A percentile compares a stretch with the other conserved stretches of the same genome.
These are phyloP conservation scores for Aspergillus fructus DNA, from an alignment of 2,329 filamentous ascomycete genomes.

Conservation along the genomic window DNA sequence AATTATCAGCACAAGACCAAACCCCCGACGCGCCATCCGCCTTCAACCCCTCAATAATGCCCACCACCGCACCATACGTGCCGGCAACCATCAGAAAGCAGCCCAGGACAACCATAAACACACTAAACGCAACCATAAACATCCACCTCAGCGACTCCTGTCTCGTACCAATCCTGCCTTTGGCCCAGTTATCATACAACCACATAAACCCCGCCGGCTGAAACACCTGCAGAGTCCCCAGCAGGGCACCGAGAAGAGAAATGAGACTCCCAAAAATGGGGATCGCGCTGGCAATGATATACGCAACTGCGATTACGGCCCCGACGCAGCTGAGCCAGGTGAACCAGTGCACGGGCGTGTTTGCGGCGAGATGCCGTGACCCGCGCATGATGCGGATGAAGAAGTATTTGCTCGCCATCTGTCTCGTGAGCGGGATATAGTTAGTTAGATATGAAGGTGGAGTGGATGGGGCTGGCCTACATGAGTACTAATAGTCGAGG, in stretches of 20 bases:
- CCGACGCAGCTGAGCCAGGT: slow-evolving; percentile 25
- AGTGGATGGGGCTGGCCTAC: slow-evolving; percentile 17
- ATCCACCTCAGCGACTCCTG: background rate
- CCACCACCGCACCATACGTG: slow-evolving; percentile 46
- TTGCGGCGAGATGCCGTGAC: slow-evolving; percentile 19
- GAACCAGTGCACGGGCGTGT: slow-evolving; percentile 21
- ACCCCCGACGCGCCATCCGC: background rate
- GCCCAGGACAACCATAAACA: slow-evolving; percentile 39
- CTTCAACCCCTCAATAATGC: slow-evolving; percentile 29
- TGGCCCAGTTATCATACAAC: slow-evolving; percentile 41
- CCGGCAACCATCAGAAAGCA: slow-evolving; percentile 46
- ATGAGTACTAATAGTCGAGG: slow-evolving; percentile 20
- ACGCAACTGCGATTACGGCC: slow-evolving; percentile 18
- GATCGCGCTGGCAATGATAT: slow-evolving; percentile 27
- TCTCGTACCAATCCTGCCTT: slow-evolving; percentile 5
- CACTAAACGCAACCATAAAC: slow-evolving; percentile 20
- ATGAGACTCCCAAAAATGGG: slow-evolving; percentile 25
- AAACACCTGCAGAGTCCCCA: slow-evolving; percentile 16
- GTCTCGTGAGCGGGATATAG: background rate
- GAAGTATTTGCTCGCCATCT: slow-evolving; percentile 19
- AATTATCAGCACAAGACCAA: background rate
- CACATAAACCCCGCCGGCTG: slow-evolving; percentile 18
- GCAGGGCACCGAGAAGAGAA: slow-evolving; percentile 25
- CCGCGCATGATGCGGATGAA: slow-evolving; percentile 24
- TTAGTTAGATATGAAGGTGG: background rate